Evolutionary conservation across 768 basidiomycete genomes (phyloP).

Genomic region (Boletales sp.): DNA sequence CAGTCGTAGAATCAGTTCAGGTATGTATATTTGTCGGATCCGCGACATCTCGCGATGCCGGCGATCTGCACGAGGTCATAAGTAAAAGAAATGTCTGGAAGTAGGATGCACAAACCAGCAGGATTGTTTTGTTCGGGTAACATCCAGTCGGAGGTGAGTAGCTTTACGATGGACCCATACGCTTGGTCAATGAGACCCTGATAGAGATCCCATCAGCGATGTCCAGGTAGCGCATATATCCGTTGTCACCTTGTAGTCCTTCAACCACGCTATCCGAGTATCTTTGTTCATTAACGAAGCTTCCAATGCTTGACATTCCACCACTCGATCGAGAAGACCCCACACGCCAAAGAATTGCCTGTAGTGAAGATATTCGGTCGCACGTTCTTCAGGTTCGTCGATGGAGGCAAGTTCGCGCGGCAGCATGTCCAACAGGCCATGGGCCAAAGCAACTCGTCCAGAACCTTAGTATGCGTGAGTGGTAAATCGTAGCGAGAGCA

Average conservation of each 20-base stretch:
- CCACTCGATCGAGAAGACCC: slow-evolving; percentile 60
- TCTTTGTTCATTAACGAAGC: slow-evolving; percentile 57
- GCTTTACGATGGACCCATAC: slow-evolving; percentile 59
- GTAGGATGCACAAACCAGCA: slow-evolving; percentile 26
- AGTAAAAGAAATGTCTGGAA: background rate
- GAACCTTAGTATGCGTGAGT: slow-evolving; percentile 42
- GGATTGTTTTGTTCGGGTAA: slow-evolving; percentile 48
- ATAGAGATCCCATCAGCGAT: background rate
- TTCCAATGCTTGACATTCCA: slow-evolving; percentile 57
- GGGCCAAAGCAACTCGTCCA: slow-evolving; percentile 72
- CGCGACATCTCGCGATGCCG: slow-evolving; percentile 65
- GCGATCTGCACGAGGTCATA: slow-evolving; percentile 42
- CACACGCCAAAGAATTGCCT: slow-evolving; percentile 76
- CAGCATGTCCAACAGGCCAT: slow-evolving; percentile 52
- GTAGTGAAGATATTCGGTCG: slow-evolving; percentile 76
- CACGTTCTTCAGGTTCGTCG: slow-evolving; percentile 63
- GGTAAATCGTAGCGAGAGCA: background rate
- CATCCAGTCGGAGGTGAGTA: slow-evolving; percentile 79
- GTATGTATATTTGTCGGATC: slow-evolving; percentile 87
- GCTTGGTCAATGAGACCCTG: slow-evolving; percentile 63
- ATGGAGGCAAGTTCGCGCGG: slow-evolving; percentile 62
- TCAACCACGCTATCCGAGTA: slow-evolving; percentile 55
- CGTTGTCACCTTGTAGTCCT: slow-evolving; percentile 53
- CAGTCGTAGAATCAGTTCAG: slow-evolving; percentile 83
- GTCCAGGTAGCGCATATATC: background rate